Evolutionary conservation across 2,329 filamentous ascomycete genomes (phyloP).

Genomic region (Paramyrothecium sp.): DNA sequence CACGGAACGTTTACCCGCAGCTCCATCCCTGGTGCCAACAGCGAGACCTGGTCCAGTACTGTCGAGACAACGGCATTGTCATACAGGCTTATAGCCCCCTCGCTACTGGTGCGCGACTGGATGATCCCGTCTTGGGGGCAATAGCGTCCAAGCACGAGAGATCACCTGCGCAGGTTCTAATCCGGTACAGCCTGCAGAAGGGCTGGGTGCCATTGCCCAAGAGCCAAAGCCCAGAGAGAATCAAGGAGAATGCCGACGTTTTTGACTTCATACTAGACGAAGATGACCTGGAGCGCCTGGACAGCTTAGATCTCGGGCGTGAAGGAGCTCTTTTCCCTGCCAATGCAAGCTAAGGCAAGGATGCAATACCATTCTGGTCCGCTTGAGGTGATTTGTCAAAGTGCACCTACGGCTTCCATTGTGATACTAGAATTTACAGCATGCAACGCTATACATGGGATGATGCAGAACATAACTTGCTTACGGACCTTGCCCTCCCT

Average conservation of each 20-base stretch:
- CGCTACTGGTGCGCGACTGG: slow-evolving; percentile 27
- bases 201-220: slow-evolving; percentile 68
- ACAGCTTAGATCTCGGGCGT: slow-evolving; percentile 24
- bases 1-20: slow-evolving; percentile 32
- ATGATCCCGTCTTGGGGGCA: slow-evolving; percentile 54
- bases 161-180: slow-evolving; percentile 62
- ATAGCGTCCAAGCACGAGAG: slow-evolving; percentile 60
- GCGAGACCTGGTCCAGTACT: slow-evolving; percentile 42
- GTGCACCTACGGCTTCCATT: not conserved
- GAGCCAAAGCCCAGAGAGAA: slow-evolving; percentile 58
- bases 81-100: slow-evolving; percentile 40
- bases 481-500: slow-evolving; percentile 16
- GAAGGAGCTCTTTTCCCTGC: slow-evolving; percentile 27
- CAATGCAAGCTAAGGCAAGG: slow-evolving; percentile 18
- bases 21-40: slow-evolving; percentile 71
- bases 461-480: too few species aligned
- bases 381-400: not conserved
- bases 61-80: slow-evolving; percentile 74
- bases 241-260: slow-evolving; percentile 58
- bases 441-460: too few species aligned
- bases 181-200: slow-evolving; percentile 71
- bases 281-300: slow-evolving; percentile 52
- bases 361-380: not conserved
- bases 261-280: slow-evolving; percentile 57
- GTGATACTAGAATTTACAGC: too few species aligned